phyloP scores from a whole-genome alignment of 2,329 filamentous ascomycete species.

The Eutypella sp. region DNA sequence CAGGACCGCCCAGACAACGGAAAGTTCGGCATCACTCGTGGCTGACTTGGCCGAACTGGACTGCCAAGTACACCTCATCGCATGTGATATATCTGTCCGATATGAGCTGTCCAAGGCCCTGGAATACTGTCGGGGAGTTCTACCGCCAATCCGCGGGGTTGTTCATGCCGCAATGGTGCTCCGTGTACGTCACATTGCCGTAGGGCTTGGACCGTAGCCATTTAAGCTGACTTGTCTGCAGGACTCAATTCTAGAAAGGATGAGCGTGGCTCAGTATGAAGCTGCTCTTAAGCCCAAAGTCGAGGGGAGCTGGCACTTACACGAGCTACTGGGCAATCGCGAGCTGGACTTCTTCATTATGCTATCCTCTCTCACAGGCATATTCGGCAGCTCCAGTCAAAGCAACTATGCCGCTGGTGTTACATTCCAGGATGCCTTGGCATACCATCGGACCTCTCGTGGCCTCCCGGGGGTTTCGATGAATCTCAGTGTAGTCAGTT shows the following conservation, averaged over 20 bases:
- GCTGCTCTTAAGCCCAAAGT: neutral
- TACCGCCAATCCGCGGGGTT: neutral
- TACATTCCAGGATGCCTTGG: conserved; percentile 5
- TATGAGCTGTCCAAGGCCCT: neutral
- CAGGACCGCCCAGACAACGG: conserved; percentile 10
- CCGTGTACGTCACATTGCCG: too few relatives aligned
- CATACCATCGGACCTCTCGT: too few relatives aligned
- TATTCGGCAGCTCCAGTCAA: neutral
- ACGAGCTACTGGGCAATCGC: neutral
- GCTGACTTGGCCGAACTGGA: neutral
- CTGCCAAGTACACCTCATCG: neutral
- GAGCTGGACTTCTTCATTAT: neutral
- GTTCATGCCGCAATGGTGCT: neutral
- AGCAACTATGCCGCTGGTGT: conserved; percentile 5
- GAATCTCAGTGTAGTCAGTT: too few relatives aligned
- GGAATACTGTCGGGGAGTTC: neutral
- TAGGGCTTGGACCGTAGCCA: too few relatives aligned
- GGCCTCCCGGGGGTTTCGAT: too few relatives aligned
- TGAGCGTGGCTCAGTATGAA: neutral
- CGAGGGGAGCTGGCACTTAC: neutral
- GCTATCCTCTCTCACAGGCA: neutral
- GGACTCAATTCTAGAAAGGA: neutral
- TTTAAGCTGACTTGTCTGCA: too few relatives aligned
- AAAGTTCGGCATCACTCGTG: neutral
- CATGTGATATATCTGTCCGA: neutral